Evolutionary conservation across 106 monocot species (phyloP).

Genomic region (Acorus calamus): DNA sequence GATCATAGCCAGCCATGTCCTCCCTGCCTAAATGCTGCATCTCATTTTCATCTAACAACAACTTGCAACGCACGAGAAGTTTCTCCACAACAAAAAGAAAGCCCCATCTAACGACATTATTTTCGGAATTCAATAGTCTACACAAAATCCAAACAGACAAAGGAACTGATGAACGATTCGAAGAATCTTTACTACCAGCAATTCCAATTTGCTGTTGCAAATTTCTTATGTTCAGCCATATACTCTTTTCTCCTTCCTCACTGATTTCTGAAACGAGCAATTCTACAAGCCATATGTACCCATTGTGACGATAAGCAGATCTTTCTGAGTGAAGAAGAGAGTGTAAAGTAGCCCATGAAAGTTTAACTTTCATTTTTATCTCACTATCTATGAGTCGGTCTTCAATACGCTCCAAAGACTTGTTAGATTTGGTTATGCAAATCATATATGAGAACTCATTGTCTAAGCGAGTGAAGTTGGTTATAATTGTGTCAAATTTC

Average conservation of each 20-base stretch:
- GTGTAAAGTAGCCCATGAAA: conserved; percentile 87
- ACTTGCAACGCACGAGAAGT: conserved; percentile 84
- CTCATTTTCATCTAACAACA: conserved; percentile 78
- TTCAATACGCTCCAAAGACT: conserved; percentile 31
- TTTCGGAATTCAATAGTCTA: conserved; percentile 83
- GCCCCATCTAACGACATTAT: conserved; percentile 84
- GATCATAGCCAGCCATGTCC: conserved; percentile 12
- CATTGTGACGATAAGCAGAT: conserved; percentile 70
- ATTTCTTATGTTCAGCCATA: conserved; percentile 56
- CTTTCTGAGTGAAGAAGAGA: conserved; percentile 82
- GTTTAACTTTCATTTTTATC: conserved; percentile 26
- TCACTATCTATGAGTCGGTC: conserved; percentile 39
- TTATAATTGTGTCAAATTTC: conserved; percentile 57
- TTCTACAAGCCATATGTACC: conserved; percentile 89
- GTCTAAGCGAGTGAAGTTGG: conserved; percentile 62
- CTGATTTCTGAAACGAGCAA: conserved; percentile 69
- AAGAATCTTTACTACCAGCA: conserved; percentile 59
- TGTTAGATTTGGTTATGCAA: conserved; percentile 57
- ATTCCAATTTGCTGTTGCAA: conserved; percentile 57
- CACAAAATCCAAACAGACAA: conserved; percentile 62
- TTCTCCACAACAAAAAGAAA: conserved; percentile 94
- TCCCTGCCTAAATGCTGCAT: conserved; percentile 18
- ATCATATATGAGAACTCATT: conserved; percentile 65
- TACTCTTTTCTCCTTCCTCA: conserved; percentile 32
- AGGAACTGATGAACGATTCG: conserved; percentile 40